Base-by-base conservation (phyloP, 2,329 filamentous ascomycete genomes). In the Bertia moriformis region DNA sequence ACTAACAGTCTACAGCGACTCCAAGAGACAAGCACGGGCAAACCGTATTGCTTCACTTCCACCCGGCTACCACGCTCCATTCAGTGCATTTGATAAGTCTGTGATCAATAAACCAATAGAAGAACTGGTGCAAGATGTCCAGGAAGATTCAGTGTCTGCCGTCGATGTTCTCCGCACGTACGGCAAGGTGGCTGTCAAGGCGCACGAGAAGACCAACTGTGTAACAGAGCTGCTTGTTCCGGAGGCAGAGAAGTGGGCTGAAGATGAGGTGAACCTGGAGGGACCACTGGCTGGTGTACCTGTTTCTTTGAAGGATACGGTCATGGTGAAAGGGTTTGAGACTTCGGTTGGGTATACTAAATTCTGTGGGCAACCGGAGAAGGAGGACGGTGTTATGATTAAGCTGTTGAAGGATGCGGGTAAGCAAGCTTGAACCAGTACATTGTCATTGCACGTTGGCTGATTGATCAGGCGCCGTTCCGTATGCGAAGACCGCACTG, bases 231-330 rank as follows among this genome's bases (percentile, higher is more conserved):
- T 35, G 7, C 32, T 35, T 7, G 10, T 35, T 7, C 32, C 32
- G 7, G 32, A 35, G 17, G 32, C 32, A 15, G 32, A 35, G 32
- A 12, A 7, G 17, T 35, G 32, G 32, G 10, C 17, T 17, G 10
- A 35, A 15, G 10, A 7, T 7, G 32, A 35, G 15, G 32, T 35
- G 12, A 35, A 35, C 15, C 32, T 35, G 10, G 17, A 35, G 15
- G 81, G 81, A 0, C 78, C 79, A 2, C 63, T 86, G 1, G 80
- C 85, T 52, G 81, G 52, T 42, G 60, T 80, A 1, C 75, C 75
- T 2, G 55, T 79, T 19, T 75, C 76, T 0, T 64, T 86, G 37
- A 86, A 86, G 49, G 80, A 85, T 56, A 76, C 78, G 49, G 78
- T 83, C 61, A 69, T 82, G 42, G 58, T 82, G 13, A 51, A 54